A percentile compares a stretch with the other conserved stretches of the same genome.
Conservation (phyloP, 2,329 filamentous ascomycete species). For the Cytospora piceicola region DNA sequence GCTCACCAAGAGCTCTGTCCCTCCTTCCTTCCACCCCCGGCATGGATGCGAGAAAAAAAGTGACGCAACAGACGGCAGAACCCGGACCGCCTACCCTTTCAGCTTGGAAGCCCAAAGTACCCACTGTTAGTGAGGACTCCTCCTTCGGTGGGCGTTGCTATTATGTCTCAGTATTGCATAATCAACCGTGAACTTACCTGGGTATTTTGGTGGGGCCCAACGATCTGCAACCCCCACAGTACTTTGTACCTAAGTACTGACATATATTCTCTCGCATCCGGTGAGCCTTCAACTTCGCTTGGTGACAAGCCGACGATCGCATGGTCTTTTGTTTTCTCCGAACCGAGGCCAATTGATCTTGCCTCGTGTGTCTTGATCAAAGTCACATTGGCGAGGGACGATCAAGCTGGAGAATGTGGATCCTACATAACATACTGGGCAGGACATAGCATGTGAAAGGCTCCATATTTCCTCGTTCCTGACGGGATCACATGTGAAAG, state of each 20-base stretch:
- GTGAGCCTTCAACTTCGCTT: neutral
- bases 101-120: fast-evolving
- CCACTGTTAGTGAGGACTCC: neutral
- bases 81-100: conserved; percentile 20
- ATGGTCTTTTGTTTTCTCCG: neutral
- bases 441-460: conserved; percentile 28
- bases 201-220: neutral
- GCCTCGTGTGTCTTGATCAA: neutral
- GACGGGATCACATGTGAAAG: conserved; percentile 1
- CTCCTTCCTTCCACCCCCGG: neutral
- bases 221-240: no score
- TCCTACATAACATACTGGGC: neutral
- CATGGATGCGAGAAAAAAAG: conserved; percentile 12
- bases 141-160: neutral
- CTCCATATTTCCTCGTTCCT: conserved; percentile 13
- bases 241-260: no score
- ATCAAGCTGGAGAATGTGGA: conserved; percentile 15
- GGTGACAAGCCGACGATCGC: neutral
- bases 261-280: neutral
- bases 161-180: neutral
- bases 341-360: conserved; percentile 17
- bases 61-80: conserved; percentile 28
- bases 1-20: conserved; percentile 1
- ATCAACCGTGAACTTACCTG: neutral
- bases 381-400: conserved; percentile 10